Base-by-base conservation (phyloP, 2,329 filamentous ascomycete species). In the Fusarium annulatum region DNA sequence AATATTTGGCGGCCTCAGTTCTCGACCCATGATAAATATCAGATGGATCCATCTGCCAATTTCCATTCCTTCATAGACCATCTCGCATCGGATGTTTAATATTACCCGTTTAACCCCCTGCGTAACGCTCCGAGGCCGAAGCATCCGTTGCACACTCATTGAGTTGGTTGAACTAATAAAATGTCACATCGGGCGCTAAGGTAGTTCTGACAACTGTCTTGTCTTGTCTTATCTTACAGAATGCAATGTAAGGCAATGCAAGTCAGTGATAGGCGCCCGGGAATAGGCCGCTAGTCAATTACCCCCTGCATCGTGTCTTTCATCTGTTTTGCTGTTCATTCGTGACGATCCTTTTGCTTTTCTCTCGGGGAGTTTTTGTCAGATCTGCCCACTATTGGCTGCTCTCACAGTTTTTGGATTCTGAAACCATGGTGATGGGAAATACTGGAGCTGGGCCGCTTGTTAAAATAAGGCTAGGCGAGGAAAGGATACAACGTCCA, bases 341-440 rank as follows among this genome's bases (percentile, higher is more conserved):
- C 42, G 49, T 18, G 56, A 18, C 51, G 56, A 64, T 69, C 51
- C 36, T 19, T 63, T 62, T 41, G 33, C 34, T 41, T 21, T 41
- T 43, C 34, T 26, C 10, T 41, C 62, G 45, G 56, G 39, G 46
- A 64, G 39, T 43, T 49, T 51, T 16, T 23, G 18, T 28, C 43
- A 42, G 48, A 36, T 55, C n/a, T 10, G 16, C 16, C 12, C 28
- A 46, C 51, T 14, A 53, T 69, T 63, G 45, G 64, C 26, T 39
- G 21, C 12, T 12, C 15, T 36, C 56, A 14, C 26, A 34, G 7
- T 36, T 38, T 14, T 28, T 28, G 73, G 38, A 53, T 21, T 45
- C 60, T 64, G 55, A 64, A 71, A 62, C 65, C 71, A 61, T 64
- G 63, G 57, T 57, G 52, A 45, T 34, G 48, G 62, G 28, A 42